Evolutionary conservation across 2,329 filamentous ascomycete genomes (phyloP).

Genomic region (Paraphoma chrysanthemicola): DNA sequence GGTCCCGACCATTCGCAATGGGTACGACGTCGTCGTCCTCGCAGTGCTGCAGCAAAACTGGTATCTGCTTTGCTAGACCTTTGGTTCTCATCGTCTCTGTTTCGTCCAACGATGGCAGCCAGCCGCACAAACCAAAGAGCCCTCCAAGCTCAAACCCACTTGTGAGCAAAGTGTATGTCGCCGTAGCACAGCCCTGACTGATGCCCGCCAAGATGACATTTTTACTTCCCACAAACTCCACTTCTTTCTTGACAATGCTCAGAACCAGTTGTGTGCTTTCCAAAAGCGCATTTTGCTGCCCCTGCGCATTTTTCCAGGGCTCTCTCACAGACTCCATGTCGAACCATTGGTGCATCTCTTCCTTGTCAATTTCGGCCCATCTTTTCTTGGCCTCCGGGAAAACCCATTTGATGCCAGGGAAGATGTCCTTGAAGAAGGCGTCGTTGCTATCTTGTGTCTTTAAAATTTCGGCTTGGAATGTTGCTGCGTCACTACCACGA

Average conservation of each 20-base stretch:
- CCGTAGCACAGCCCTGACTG: constrained; percentile 33
- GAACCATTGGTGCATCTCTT: constrained; percentile 57
- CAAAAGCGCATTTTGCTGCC: constrained; percentile 52
- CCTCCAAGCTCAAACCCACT: constrained; percentile 11
- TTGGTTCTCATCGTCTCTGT: not conserved
- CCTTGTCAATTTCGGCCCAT: constrained; percentile 26
- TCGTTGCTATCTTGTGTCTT: constrained; percentile 15
- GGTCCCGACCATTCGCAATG: constrained; percentile 39
- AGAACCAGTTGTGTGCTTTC: constrained; percentile 48
- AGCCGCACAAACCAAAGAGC: constrained; percentile 30
- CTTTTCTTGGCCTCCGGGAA: constrained; percentile 54
- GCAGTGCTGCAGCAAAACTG: constrained; percentile 56
- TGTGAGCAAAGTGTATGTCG: constrained; percentile 14
- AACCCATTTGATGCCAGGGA: constrained; percentile 51
- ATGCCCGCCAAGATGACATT: constrained; percentile 29
- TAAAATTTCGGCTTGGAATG: constrained; percentile 54
- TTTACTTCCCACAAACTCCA: constrained; percentile 2
- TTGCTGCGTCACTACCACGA: constrained; percentile 46
- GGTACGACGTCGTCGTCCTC: constrained; percentile 52
- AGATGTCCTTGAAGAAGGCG: constrained; percentile 49
- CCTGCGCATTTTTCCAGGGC: constrained; percentile 50
- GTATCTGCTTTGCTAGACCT: constrained; percentile 15
- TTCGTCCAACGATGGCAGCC: constrained; percentile 23
- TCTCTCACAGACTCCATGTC: constrained; percentile 56
- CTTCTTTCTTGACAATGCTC: constrained; percentile 18